These are phyloP conservation scores for Tritrichomonas foetus DNA, from an alignment of 208 protist genomes.

Conservation along the genomic window DNA sequence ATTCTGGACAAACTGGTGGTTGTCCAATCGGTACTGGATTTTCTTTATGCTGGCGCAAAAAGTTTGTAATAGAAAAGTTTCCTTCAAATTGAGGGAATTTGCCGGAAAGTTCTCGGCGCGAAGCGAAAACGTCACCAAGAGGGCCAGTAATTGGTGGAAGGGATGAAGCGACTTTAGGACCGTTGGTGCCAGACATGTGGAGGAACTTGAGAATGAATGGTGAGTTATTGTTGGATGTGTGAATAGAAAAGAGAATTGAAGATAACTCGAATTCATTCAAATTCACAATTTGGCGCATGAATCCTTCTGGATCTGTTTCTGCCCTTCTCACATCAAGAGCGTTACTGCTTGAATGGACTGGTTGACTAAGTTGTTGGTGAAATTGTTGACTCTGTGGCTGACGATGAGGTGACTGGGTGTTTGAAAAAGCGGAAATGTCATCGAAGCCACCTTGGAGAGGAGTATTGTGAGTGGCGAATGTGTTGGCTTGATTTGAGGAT, in stretches of 20 bases:
- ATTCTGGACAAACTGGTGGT: background rate
- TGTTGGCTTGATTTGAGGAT: too few relatives aligned
- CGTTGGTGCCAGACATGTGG: background rate
- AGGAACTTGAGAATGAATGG: background rate
- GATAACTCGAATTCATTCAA: background rate
- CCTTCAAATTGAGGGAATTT: background rate
- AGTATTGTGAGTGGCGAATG: too few relatives aligned
- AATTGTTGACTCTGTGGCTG: too few relatives aligned
- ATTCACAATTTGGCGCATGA: background rate
- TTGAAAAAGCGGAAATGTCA: too few relatives aligned
- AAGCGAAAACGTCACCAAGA: background rate
- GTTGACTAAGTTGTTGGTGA: too few relatives aligned
- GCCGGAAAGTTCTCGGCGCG: background rate
- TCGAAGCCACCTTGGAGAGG: too few relatives aligned
- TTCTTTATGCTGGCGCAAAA: background rate
- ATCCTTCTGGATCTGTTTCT: background rate
- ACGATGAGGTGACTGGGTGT: too few relatives aligned
- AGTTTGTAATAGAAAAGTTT: background rate
- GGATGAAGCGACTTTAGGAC: background rate
- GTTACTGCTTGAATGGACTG: too few relatives aligned
- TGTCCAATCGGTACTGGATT: conserved; percentile 10
- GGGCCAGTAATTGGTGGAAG: background rate
- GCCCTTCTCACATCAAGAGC: background rate
- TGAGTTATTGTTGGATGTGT: background rate
- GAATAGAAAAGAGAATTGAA: background rate